phyloP scores from a whole-genome alignment of 768 basidiomycete genomes.

The Leccinum disarticulatum region DNA sequence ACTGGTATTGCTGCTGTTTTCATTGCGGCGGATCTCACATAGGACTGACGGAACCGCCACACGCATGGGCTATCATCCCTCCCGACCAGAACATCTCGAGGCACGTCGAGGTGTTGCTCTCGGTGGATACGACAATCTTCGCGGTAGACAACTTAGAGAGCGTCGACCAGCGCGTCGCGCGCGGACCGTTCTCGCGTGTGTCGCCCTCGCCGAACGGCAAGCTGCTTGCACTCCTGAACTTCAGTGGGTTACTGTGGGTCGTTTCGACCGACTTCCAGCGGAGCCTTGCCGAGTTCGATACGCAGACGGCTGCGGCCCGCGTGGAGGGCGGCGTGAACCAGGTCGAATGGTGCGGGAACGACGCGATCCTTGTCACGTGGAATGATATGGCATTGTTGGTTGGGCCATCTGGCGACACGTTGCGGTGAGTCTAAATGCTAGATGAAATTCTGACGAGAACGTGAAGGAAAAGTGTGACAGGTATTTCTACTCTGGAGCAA shows the following conservation, averaged over 20 bases:
- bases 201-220: slow-evolving; percentile 94
- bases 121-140: slow-evolving; percentile 76
- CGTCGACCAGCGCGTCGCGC: slow-evolving; percentile 82
- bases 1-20: background rate
- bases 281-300: slow-evolving; percentile 85
- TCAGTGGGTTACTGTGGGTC: slow-evolving; percentile 77
- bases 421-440: slow-evolving; percentile 56
- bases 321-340: slow-evolving; percentile 62
- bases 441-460: background rate
- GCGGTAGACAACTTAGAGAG: slow-evolving; percentile 87
- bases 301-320: slow-evolving; percentile 52
- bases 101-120: slow-evolving; percentile 87
- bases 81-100: slow-evolving; percentile 87
- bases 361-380: slow-evolving; percentile 90
- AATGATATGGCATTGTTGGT: slow-evolving; percentile 73
- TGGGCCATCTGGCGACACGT: slow-evolving; percentile 87
- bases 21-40: background rate
- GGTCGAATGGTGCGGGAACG: slow-evolving; percentile 95
- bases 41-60: slow-evolving; percentile 79
- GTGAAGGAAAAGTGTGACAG: slow-evolving; percentile 40
- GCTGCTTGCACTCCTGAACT: slow-evolving; percentile 81
- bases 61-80: slow-evolving; percentile 86
- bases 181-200: slow-evolving; percentile 87
- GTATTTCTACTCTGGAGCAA: slow-evolving; percentile 75
- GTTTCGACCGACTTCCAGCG: slow-evolving; percentile 94